phyloP scores from a whole-genome alignment of 2,329 filamentous ascomycete genomes.

The Penicillium sp. region DNA sequence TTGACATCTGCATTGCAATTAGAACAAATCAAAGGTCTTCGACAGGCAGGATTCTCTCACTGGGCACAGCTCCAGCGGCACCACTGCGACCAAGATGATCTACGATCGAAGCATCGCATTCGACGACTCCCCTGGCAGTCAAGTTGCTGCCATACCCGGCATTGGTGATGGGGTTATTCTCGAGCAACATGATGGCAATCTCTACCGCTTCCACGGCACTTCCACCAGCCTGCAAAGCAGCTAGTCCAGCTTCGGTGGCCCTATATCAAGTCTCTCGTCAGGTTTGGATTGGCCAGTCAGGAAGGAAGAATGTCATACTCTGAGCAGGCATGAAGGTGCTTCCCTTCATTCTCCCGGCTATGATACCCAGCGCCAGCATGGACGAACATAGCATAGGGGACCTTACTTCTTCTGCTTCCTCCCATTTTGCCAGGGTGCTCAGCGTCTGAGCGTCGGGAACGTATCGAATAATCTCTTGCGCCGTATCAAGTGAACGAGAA shows the following conservation, averaged over 20 bases:
- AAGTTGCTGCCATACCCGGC: constrained; percentile 94
- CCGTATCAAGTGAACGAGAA: background rate
- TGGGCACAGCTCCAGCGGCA: constrained; percentile 82
- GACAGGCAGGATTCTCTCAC: constrained; percentile 50
- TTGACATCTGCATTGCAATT: constrained; percentile 52
- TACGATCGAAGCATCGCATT: constrained; percentile 90
- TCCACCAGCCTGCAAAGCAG: constrained; percentile 69
- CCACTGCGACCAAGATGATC: constrained; percentile 88
- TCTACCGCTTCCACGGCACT: constrained; percentile 85
- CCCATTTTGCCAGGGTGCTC: constrained; percentile 23
- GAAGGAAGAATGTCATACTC: constrained; percentile 57
- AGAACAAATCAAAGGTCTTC: constrained; percentile 1
- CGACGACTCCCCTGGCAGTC: constrained; percentile 81
- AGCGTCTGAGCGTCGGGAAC: background rate
- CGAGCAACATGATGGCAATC: constrained; percentile 76
- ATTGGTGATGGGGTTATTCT: constrained; percentile 94
- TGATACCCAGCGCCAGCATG: constrained; percentile 95
- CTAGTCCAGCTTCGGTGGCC: constrained; percentile 79
- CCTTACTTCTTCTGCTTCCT: constrained; percentile 36
- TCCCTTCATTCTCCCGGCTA: constrained; percentile 74
- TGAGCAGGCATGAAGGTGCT: constrained; percentile 80
- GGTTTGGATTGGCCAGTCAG: background rate
- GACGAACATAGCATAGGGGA: constrained; percentile 77
- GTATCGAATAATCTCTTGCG: background rate
- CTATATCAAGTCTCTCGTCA: constrained; percentile 43